A percentile compares a stretch with the other conserved stretches of the same genome.
These are phyloP conservation scores for Blastocystis sp. DNA, from an alignment of 352 stramenopile genomes.

Conservation along the genomic window DNA sequence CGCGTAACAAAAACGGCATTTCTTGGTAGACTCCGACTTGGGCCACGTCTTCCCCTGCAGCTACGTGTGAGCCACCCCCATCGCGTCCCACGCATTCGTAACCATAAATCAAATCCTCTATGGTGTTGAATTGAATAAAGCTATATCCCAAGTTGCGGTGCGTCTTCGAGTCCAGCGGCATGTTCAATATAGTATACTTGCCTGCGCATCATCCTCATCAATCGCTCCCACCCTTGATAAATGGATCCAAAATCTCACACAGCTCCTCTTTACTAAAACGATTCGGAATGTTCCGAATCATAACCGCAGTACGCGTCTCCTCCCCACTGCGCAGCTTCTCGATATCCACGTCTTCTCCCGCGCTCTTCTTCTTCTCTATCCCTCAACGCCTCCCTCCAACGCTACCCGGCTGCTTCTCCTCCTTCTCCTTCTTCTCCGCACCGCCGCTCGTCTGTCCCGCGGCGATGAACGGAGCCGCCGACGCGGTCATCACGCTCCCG, in stretches of 20 bases:
- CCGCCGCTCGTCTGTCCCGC: neutral
- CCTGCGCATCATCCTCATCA: neutral
- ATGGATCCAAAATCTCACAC: constrained; percentile 43
- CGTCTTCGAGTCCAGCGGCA: constrained; percentile 67
- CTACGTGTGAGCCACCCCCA: constrained; percentile 31
- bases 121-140: constrained; percentile 73
- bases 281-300: constrained; percentile 74
- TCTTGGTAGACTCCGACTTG: constrained; percentile 55
- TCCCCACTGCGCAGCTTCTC: constrained; percentile 59
- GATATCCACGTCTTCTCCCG: constrained; percentile 62
- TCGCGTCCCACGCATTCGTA: constrained; percentile 42
- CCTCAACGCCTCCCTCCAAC: neutral
- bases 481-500: neutral
- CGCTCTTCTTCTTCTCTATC: constrained; percentile 45
- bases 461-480: constrained; percentile 1
- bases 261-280: constrained; percentile 49
- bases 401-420: neutral
- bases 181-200: constrained; percentile 71
- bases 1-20: constrained; percentile 71
- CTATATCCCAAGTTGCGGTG: constrained; percentile 69
- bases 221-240: neutral
- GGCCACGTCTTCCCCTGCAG: constrained; percentile 69
- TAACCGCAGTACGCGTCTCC: constrained; percentile 70
- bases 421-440: neutral
- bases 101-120: constrained; percentile 61